A percentile compares a stretch with the other conserved stretches of the same genome.
Conservation (phyloP, 2,329 filamentous ascomycete species). For the Phialophora expanda region DNA sequence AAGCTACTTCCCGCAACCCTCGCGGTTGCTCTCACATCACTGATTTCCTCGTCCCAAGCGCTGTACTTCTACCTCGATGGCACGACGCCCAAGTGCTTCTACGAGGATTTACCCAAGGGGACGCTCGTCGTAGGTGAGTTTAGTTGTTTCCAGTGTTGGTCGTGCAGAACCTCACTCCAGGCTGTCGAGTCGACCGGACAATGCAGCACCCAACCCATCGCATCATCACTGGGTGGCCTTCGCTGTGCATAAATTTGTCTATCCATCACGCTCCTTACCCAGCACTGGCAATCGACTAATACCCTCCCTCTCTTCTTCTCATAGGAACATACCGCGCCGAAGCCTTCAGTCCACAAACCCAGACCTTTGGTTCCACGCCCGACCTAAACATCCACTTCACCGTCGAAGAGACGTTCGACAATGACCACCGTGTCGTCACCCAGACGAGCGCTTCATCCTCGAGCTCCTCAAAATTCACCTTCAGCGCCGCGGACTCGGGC, state of each 20-base stretch:
- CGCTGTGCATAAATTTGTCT: neutral
- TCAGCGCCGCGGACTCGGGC: conserved; percentile 91
- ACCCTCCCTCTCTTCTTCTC: neutral
- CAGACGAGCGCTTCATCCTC: conserved; percentile 72
- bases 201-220: neutral
- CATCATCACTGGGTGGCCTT: neutral
- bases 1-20: conserved; percentile 28
- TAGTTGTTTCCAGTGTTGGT: neutral
- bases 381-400: conserved; percentile 85
- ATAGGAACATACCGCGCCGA: conserved; percentile 82
- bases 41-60: conserved; percentile 71
- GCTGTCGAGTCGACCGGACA: neutral
- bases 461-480: conserved; percentile 84
- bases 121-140: conserved; percentile 83
- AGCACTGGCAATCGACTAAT: neutral
- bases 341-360: conserved; percentile 75
- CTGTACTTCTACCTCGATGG: conserved; percentile 97
- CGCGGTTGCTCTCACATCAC: conserved; percentile 28
- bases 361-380: conserved; percentile 72
- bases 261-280: neutral
- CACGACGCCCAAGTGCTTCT: conserved; percentile 88
- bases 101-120: conserved; percentile 96
- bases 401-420: conserved; percentile 95
- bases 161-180: neutral
- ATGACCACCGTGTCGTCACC: conserved; percentile 87